These are phyloP conservation scores for Linnemannia zychae DNA, from an alignment of 192 early-diverging fungal genomes.

Conservation along the genomic window DNA sequence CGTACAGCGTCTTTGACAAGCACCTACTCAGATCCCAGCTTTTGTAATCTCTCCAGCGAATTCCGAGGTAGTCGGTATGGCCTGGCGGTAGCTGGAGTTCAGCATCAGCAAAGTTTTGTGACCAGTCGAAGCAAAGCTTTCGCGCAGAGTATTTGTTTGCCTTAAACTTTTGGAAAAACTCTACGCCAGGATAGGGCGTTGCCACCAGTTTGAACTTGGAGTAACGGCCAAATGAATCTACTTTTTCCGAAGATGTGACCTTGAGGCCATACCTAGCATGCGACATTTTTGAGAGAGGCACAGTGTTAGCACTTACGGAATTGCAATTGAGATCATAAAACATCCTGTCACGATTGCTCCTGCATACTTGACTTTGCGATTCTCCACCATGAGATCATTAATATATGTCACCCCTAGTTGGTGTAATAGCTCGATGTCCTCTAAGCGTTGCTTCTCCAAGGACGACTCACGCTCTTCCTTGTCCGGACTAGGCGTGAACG, in stretches of 20 bases:
- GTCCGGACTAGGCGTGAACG: constrained; percentile 24
- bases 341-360: background rate
- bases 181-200: constrained; percentile 56
- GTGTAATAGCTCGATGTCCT: constrained; percentile 53
- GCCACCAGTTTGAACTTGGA: constrained; percentile 56
- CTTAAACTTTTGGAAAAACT: constrained; percentile 59
- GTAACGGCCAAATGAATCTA: constrained; percentile 50
- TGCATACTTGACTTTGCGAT: constrained; percentile 60
- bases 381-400: constrained; percentile 58
- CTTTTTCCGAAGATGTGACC: constrained; percentile 57
- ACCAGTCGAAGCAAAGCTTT: constrained; percentile 55
- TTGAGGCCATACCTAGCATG: constrained; percentile 48
- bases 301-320: background rate
- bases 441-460: constrained; percentile 46
- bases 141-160: constrained; percentile 55
- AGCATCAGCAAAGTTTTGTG: constrained; percentile 57
- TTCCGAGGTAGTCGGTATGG: constrained; percentile 29
- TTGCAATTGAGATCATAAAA: background rate
- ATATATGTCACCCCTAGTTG: constrained; percentile 54
- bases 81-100: constrained; percentile 47
- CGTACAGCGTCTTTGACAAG: background rate
- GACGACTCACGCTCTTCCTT: constrained; percentile 56
- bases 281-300: background rate
- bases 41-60: constrained; percentile 51
- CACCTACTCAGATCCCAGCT: constrained; percentile 54